Evolutionary conservation across 352 stramenopile species (phyloP).

Genomic region (Globisporangium rhizosaccharum): DNA sequence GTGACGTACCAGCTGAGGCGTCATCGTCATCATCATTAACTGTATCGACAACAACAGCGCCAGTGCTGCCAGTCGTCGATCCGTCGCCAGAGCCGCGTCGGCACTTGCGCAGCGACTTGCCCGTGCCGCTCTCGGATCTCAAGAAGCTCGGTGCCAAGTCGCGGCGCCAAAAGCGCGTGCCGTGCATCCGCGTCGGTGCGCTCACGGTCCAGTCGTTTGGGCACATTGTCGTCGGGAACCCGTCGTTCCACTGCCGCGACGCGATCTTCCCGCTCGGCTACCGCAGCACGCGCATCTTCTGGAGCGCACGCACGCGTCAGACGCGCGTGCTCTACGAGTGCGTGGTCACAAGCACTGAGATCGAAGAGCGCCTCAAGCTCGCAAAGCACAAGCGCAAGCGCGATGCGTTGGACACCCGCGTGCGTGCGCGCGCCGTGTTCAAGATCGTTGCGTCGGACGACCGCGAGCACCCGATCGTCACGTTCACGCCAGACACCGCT

Average conservation of each 20-base stretch:
- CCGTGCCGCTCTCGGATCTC: constrained; percentile 31
- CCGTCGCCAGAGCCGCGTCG: constrained; percentile 34
- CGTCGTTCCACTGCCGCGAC: constrained; percentile 83
- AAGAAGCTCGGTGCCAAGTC: constrained; percentile 59
- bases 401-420: not conserved
- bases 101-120: constrained; percentile 39
- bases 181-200: constrained; percentile 68
- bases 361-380: constrained; percentile 37
- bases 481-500: constrained; percentile 56
- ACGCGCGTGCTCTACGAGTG: constrained; percentile 89
- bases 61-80: constrained; percentile 43
- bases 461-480: constrained; percentile 52
- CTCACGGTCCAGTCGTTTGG: constrained; percentile 81
- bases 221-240: constrained; percentile 68
- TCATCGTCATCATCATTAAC: not conserved
- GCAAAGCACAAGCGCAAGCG: constrained; percentile 1
- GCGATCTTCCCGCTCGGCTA: constrained; percentile 89
- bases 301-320: constrained; percentile 59
- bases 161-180: constrained; percentile 36
- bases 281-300: constrained; percentile 91
- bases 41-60: not conserved
- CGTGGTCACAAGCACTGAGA: constrained; percentile 76
- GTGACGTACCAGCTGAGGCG: not conserved
- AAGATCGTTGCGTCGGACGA: constrained; percentile 79
- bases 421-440: constrained; percentile 43